These are phyloP conservation scores for Calonectria hongkongensis DNA, from an alignment of 2,329 filamentous ascomycete species.

Conservation along the genomic window DNA sequence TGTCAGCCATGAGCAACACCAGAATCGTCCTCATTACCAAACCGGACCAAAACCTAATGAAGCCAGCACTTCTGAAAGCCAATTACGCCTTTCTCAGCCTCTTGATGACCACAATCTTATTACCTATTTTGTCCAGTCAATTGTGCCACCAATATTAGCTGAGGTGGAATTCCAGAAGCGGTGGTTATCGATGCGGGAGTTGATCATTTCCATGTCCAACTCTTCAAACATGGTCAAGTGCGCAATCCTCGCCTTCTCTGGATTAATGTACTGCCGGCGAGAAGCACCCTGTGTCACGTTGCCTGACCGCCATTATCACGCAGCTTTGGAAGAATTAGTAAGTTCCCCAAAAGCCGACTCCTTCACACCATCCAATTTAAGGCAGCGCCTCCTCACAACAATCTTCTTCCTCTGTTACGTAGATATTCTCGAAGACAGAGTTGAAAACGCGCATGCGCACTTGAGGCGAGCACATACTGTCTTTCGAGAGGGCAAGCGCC, in stretches of 20 bases:
- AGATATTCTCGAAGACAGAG: neutral
- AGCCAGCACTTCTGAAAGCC: neutral
- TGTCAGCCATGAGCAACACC: neutral
- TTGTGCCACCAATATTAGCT: conserved; percentile 1
- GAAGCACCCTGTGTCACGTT: neutral
- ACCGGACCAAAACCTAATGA: neutral
- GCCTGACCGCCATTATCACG: neutral
- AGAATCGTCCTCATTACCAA: neutral
- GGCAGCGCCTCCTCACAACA: neutral
- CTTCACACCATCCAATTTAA: no score
- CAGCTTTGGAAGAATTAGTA: neutral
- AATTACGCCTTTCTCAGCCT: neutral
- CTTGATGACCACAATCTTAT: neutral
- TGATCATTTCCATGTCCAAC: conserved; percentile 4
- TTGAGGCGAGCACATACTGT: neutral
- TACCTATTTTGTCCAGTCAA: neutral
- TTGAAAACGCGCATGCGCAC: neutral
- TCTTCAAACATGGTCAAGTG: neutral
- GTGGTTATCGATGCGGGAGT: conserved; percentile 6
- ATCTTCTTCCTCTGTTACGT: conserved; percentile 15
- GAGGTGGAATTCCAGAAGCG: neutral
- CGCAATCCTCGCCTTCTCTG: conserved; percentile 4
- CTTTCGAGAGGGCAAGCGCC: neutral
- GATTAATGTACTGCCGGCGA: neutral
- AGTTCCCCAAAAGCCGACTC: neutral